phyloP scores from a whole-genome alignment of 225 moss, liverwort and hornwort species.

The Marchantia paleacea region DNA sequence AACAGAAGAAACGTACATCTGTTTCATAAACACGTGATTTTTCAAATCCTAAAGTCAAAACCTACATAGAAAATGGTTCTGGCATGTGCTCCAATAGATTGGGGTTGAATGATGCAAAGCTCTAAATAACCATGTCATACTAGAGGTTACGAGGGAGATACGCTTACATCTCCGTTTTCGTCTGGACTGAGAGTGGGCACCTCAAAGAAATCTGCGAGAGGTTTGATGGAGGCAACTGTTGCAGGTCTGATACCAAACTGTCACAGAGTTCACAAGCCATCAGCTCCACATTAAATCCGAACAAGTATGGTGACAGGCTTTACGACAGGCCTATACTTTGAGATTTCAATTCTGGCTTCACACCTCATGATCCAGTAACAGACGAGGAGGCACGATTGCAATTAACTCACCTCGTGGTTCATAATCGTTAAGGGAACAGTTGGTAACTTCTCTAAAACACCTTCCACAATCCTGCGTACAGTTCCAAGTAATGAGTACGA shows the following conservation, averaged over 20 bases:
- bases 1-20: conserved; percentile 80
- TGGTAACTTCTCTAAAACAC: conserved; percentile 4
- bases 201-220: conserved; percentile 70
- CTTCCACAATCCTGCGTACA: not conserved
- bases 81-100: no score
- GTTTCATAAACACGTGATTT: conserved; percentile 2
- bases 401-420: conserved; percentile 9
- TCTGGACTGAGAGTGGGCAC: conserved; percentile 76
- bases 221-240: conserved; percentile 43
- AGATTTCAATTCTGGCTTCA: not conserved
- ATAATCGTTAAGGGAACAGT: not conserved
- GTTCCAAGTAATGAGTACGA: no score
- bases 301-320: no score
- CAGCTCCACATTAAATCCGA: no score
- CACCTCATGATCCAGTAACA: not conserved
- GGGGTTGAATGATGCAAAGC: no score
- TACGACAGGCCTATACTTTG: no score
- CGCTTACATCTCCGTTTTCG: conserved; percentile 55
- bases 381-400: not conserved
- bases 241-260: conserved; percentile 63
- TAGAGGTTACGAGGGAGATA: not conserved
- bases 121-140: no score
- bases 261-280: not conserved
- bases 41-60: not conserved
- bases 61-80: no score